phyloP scores from a whole-genome alignment of 441 rosid genomes.

The Pelargonium australe region DNA sequence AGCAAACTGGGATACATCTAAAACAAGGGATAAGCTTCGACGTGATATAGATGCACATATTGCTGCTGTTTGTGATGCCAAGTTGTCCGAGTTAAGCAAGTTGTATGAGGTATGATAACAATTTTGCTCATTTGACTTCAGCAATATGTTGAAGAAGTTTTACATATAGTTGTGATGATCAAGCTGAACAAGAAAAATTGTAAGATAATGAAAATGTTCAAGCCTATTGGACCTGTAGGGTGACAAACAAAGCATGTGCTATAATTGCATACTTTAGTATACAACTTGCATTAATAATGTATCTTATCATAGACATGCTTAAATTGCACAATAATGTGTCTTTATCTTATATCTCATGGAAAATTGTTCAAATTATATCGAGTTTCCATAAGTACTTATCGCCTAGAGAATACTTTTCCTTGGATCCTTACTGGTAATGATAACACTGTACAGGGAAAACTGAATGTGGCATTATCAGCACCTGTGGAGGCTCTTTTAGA shows the following conservation, averaged over 20 bases:
- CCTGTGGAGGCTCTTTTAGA: slow-evolving; percentile 94
- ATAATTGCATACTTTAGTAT: slow-evolving; percentile 4
- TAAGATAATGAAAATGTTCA: neutral
- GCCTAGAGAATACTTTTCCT: too few species aligned
- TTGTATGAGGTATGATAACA: slow-evolving; percentile 49
- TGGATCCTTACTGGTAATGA: slow-evolving; percentile 18
- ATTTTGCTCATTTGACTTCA: neutral
- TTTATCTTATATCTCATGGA: neutral
- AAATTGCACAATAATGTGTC: neutral
- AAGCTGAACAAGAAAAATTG: neutral
- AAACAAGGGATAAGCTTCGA: slow-evolving; percentile 56
- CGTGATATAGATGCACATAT: slow-evolving; percentile 81
- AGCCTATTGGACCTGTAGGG: neutral
- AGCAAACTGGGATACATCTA: slow-evolving; percentile 80
- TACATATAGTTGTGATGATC: neutral
- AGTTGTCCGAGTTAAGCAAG: slow-evolving; percentile 67
- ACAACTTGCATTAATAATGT: neutral
- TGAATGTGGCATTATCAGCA: slow-evolving; percentile 64
- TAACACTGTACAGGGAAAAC: slow-evolving; percentile 53
- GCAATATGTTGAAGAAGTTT: neutral
- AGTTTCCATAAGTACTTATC: too few species aligned
- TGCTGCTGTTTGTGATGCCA: slow-evolving; percentile 61
- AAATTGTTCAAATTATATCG: neutral
- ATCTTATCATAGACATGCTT: neutral
- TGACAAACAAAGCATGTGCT: neutral